Conservation (phyloP, 2,329 filamentous ascomycete genomes). For the Kalmusia sp. region DNA sequence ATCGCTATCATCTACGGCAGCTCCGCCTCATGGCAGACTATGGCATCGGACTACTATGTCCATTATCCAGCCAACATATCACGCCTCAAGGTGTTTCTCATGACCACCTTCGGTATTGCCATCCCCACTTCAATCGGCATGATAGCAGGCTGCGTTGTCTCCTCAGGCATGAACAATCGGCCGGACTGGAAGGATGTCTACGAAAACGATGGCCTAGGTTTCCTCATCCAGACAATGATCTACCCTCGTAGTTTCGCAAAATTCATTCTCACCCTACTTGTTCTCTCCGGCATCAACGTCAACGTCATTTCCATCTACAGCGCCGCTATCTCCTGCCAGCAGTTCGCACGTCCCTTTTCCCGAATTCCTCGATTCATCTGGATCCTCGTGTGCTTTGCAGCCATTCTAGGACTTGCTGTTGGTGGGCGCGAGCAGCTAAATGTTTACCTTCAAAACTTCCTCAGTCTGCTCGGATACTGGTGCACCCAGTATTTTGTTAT, state of each 20-base stretch:
- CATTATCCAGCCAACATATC: conserved; percentile 50
- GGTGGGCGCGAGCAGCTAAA: conserved; percentile 52
- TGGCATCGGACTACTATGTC: conserved; percentile 54
- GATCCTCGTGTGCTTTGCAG: conserved; percentile 53
- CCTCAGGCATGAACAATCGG: conserved; percentile 42
- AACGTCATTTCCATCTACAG: conserved; percentile 60
- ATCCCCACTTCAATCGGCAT: conserved; percentile 54
- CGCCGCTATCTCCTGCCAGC: conserved; percentile 54
- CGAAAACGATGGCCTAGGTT: conserved; percentile 54
- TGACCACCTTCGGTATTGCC: conserved; percentile 51
- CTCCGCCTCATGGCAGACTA: conserved; percentile 50
- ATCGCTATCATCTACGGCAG: conserved; percentile 47
- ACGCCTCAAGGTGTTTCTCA: conserved; percentile 49
- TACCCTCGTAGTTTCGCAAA: conserved; percentile 58
- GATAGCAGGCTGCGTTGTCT: conserved; percentile 53
- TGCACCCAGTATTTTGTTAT: conserved; percentile 55
- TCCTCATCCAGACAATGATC: conserved; percentile 54
- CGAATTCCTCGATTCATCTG: conserved; percentile 60
- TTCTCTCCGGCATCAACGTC: conserved; percentile 54
- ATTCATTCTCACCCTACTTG: conserved; percentile 54
- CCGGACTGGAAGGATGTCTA: conserved; percentile 50
- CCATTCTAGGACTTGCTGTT: conserved; percentile 52
- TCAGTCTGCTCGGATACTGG: conserved; percentile 57
- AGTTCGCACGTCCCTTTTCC: conserved; percentile 57
- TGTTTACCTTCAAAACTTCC: conserved; percentile 54